Conservation (phyloP, 495 filamentous ascomycete species). For the Hyaloscypha bicolor region DNA sequence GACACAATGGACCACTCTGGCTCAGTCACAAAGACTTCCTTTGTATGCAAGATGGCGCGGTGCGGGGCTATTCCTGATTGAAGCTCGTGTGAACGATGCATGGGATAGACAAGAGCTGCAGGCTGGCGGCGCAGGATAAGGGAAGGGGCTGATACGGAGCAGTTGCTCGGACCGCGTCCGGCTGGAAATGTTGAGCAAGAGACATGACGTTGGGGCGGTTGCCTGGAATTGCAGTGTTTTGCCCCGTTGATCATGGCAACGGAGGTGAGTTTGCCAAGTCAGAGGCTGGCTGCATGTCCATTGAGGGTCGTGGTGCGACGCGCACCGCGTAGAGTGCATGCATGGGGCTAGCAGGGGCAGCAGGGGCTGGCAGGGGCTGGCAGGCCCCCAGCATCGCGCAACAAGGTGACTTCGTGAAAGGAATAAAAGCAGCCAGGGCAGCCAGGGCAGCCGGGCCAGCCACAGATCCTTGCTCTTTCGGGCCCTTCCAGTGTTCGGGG, state of each 20-base stretch:
- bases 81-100: slow-evolving; percentile 9
- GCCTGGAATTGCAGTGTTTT: slow-evolving; percentile 7
- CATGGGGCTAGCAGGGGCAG: slow-evolving; percentile 22
- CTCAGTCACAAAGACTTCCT: slow-evolving; percentile 30
- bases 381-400: background rate
- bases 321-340: slow-evolving; percentile 25
- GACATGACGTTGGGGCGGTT: slow-evolving; percentile 15
- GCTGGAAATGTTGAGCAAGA: background rate
- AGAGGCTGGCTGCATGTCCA: slow-evolving; percentile 5
- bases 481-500: background rate
- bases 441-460: background rate
- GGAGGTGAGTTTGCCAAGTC: background rate
- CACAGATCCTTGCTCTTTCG: slow-evolving; percentile 1
- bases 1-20: background rate
- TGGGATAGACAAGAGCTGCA: slow-evolving; percentile 15
- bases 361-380: background rate
- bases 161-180: slow-evolving; percentile 5
- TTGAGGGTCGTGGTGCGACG: slow-evolving; percentile 13
- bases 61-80: background rate
- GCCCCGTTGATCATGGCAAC: slow-evolving; percentile 9
- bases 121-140: slow-evolving; percentile 6
- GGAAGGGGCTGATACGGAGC: background rate
- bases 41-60: slow-evolving; percentile 24
- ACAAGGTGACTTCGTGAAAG: background rate
- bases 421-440: background rate